Conservation (phyloP, 805 yeast genomes). For the Nakazawaea wickerhamii region DNA sequence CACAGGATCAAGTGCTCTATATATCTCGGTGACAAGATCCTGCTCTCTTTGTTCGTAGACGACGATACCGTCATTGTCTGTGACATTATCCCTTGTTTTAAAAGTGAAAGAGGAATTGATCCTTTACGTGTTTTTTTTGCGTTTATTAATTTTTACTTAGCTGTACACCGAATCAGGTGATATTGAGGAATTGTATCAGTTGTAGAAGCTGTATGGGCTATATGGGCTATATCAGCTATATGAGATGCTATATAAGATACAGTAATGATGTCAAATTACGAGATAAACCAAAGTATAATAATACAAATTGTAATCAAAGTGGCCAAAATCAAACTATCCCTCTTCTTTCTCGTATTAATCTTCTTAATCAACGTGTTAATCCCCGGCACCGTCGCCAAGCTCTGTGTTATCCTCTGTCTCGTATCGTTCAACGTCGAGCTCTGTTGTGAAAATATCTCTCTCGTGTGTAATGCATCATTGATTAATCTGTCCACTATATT, state of each 20-base stretch:
- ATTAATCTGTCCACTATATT: conserved; percentile 73
- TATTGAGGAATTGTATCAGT: background rate
- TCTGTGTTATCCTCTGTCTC: conserved; percentile 53
- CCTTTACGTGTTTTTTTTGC: background rate
- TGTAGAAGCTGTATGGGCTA: background rate
- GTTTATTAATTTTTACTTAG: no score
- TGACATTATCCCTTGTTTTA: conserved; percentile 16
- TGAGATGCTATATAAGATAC: no score
- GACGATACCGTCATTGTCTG: background rate
- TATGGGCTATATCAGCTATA: no score
- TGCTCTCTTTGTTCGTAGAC: conserved; percentile 7
- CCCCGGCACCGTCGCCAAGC: conserved; percentile 76
- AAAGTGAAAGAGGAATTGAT: background rate
- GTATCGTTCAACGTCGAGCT: conserved; percentile 58
- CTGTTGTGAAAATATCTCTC: conserved; percentile 80
- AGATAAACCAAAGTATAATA: conserved; percentile 43
- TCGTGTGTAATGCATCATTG: conserved; percentile 81
- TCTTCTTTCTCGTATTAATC: conserved; percentile 82
- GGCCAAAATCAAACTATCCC: conserved; percentile 84
- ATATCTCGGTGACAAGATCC: conserved; percentile 35
- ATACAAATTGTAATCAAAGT: conserved; percentile 68
- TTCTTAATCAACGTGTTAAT: conserved; percentile 66
- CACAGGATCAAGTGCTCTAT: conserved; percentile 54
- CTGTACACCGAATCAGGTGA: no score
- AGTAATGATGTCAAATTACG: background rate